These are phyloP conservation scores for Apostasia shenzhenica DNA, from an alignment of 106 monocot genomes.

Conservation along the genomic window DNA sequence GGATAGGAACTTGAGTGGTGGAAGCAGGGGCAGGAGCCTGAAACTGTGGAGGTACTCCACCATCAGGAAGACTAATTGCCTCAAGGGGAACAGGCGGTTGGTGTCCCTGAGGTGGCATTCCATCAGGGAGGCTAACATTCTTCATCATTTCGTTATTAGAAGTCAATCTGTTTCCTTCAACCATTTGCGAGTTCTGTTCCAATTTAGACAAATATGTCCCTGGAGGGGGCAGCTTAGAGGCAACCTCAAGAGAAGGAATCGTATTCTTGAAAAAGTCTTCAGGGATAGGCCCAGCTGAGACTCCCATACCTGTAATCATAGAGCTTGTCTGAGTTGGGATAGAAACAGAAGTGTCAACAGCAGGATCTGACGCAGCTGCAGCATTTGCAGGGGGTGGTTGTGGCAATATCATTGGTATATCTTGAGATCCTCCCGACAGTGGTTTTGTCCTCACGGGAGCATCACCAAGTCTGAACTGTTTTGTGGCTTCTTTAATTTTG, in stretches of 20 bases:
- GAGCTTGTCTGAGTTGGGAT: conserved; percentile 26
- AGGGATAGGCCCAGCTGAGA: conserved; percentile 76
- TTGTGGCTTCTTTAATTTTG: conserved; percentile 94
- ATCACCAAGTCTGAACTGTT: conserved; percentile 55
- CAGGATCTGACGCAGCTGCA: conserved; percentile 6
- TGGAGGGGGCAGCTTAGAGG: conserved; percentile 53
- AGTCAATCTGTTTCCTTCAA: conserved; percentile 13
- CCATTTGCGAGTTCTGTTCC: conserved; percentile 26
- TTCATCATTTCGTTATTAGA: conserved; percentile 30
- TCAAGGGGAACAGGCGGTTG: conserved; percentile 33
- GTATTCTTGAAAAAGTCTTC: conserved; percentile 98
- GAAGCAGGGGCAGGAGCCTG: conserved; percentile 30
- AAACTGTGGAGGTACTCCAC: conserved; percentile 65
- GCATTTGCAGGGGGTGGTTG: conserved; percentile 24
- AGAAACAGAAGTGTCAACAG: conserved; percentile 22
- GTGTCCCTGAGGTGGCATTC: conserved; percentile 67
- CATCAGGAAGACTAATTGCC: conserved; percentile 65
- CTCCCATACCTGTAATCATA: conserved; percentile 50
- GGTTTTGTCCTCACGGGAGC: conserved; percentile 68
- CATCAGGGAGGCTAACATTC: conserved; percentile 79
- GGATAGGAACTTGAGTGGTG: conserved; percentile 20
- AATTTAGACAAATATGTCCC: conserved; percentile 31
- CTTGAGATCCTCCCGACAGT: conserved; percentile 45
- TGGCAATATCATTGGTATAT: conserved; percentile 29
- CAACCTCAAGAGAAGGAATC: conserved; percentile 74